Percentiles rank a stretch among this genome's conserved stretches.
phyloP scores from a whole-genome alignment of 805 yeast genomes.

The Zygosaccharomyces bailii region DNA sequence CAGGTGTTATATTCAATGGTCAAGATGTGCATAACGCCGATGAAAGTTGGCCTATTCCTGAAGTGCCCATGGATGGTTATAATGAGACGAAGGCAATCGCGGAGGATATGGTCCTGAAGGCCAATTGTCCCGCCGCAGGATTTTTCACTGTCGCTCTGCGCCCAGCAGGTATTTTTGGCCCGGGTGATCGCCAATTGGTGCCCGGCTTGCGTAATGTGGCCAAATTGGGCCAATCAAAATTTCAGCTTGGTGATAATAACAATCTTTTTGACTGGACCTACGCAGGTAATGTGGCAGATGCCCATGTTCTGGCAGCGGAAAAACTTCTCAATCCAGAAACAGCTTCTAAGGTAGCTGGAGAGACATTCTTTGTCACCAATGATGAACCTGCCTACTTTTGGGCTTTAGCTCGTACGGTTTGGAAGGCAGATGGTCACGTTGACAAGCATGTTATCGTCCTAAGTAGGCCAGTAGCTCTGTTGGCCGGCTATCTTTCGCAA shows the following conservation, averaged over 20 bases:
- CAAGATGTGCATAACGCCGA: conserved; percentile 86
- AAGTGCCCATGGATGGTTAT: conserved; percentile 91
- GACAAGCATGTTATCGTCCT: conserved; percentile 67
- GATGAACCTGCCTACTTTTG: conserved; percentile 95
- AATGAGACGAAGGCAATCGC: conserved; percentile 93
- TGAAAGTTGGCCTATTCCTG: conserved; percentile 91
- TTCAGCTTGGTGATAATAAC: conserved; percentile 91
- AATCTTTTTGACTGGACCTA: conserved; percentile 96
- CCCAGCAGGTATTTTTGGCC: conserved; percentile 98
- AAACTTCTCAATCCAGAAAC: conserved; percentile 52
- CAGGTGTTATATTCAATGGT: conserved; percentile 97
- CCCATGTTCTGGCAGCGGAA: conserved; percentile 90
- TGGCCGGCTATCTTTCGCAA: conserved; percentile 77
- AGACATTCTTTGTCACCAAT: conserved; percentile 85
- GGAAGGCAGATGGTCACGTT: conserved; percentile 93
- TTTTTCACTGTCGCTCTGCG: conserved; percentile 82
- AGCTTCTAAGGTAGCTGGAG: conserved; percentile 63
- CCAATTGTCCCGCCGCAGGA: conserved; percentile 54
- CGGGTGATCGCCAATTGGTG: conserved; percentile 94
- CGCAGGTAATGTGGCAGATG: conserved; percentile 97
- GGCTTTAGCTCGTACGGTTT: conserved; percentile 93
- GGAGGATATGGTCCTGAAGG: conserved; percentile 72
- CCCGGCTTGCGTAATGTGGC: conserved; percentile 89
- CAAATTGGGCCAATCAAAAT: conserved; percentile 77
- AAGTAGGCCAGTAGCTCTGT: conserved; percentile 70